Percentiles rank a stretch among this genome's conserved stretches.
These are phyloP conservation scores for Chaetomiaceae sp. DNA, from an alignment of 2,329 filamentous ascomycete species.

Conservation along the genomic window DNA sequence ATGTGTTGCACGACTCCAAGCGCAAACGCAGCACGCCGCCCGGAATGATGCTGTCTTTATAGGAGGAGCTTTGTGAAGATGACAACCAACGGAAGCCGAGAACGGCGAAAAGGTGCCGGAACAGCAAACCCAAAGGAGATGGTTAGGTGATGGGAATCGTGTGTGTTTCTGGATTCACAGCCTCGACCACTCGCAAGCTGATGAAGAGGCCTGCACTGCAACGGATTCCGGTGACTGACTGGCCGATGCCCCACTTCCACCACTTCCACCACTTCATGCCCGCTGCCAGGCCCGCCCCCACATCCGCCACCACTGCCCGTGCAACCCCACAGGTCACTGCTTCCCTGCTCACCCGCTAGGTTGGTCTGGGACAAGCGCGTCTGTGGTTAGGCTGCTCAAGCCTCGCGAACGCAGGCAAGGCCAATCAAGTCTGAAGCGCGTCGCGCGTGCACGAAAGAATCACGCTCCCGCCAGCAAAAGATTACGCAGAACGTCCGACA, in stretches of 20 bases:
- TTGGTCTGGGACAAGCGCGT: neutral
- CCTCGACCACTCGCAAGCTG: too few relatives aligned
- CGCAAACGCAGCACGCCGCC: neutral
- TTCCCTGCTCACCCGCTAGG: neutral
- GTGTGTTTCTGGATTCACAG: too few relatives aligned
- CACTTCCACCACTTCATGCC: neutral
- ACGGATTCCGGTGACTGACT: conserved; percentile 15
- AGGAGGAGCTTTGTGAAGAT: neutral
- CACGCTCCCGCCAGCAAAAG: neutral
- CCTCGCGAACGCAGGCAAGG: too few relatives aligned
- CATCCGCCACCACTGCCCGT: neutral
- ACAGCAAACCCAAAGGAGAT: neutral
- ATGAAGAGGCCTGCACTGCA: too few relatives aligned
- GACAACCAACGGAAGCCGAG: neutral
- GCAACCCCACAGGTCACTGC: too few relatives aligned
- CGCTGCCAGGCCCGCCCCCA: neutral
- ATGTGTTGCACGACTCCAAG: neutral
- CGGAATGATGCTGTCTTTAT: neutral
- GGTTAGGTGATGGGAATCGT: neutral
- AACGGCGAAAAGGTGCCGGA: neutral
- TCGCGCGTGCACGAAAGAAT: neutral
- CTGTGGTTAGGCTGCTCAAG: neutral
- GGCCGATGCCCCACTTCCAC: conserved; percentile 13
- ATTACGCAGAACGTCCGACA: neutral
- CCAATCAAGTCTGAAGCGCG: neutral